phyloP scores from a whole-genome alignment of 2,329 filamentous ascomycete species.

The Orbilia ellipsospora region DNA sequence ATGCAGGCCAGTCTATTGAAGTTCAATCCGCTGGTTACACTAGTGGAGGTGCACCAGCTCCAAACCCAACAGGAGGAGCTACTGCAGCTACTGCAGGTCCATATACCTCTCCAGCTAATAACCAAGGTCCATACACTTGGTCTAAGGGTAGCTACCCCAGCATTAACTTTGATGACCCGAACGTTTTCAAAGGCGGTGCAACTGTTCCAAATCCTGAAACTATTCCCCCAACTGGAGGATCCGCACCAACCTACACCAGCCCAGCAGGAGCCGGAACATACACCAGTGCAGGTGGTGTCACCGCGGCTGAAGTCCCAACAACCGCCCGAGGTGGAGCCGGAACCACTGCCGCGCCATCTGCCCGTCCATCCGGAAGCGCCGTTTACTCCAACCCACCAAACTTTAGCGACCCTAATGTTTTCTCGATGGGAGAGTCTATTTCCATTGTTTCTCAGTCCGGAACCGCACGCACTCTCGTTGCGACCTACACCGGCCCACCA shows the following conservation, averaged over 20 bases:
- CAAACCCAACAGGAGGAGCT: background rate
- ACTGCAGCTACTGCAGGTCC: background rate
- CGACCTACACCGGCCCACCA: conserved; percentile 23
- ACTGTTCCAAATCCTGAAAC: background rate
- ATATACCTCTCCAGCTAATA: background rate
- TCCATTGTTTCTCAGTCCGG: conserved; percentile 38
- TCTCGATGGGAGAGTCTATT: conserved; percentile 25
- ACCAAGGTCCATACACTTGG: conserved; percentile 32
- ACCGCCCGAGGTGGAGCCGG: background rate
- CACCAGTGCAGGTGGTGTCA: background rate
- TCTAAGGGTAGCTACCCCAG: conserved; percentile 40
- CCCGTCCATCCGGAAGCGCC: conserved; percentile 15
- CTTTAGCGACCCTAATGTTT: conserved; percentile 38
- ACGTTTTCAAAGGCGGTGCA: conserved; percentile 40
- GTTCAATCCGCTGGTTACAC: conserved; percentile 42
- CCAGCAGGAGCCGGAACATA: background rate
- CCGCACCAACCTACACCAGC: conserved; percentile 5
- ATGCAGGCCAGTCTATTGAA: conserved; percentile 31
- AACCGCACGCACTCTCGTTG: background rate
- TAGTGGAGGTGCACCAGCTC: background rate
- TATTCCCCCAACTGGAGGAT: background rate
- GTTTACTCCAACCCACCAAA: conserved; percentile 31
- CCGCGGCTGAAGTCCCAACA: no score
- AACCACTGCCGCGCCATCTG: background rate
- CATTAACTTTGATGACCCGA: conserved; percentile 51